phyloP scores from a whole-genome alignment of 257 asterid species.

The Plantago major region DNA sequence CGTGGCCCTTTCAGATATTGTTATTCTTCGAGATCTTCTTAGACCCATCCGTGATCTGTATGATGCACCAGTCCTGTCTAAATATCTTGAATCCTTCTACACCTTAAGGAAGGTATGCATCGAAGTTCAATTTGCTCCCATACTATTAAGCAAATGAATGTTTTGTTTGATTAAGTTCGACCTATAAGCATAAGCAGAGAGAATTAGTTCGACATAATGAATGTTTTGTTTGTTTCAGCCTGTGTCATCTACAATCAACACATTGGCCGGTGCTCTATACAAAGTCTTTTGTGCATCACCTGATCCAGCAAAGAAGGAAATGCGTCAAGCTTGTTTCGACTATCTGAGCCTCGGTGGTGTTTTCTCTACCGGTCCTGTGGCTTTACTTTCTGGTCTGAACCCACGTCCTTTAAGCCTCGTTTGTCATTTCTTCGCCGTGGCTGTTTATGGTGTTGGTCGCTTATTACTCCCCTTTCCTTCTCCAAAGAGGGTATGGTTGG shows the following conservation, averaged over 20 bases:
- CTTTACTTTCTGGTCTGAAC: slow-evolving; percentile 69
- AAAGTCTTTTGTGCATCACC: slow-evolving; percentile 66
- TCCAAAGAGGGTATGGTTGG: slow-evolving; percentile 45
- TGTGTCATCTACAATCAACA: slow-evolving; percentile 74
- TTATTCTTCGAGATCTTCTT: slow-evolving; percentile 56
- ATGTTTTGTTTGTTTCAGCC: slow-evolving; percentile 45
- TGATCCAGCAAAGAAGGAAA: slow-evolving; percentile 64
- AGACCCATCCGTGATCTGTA: slow-evolving; percentile 36
- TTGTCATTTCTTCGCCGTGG: slow-evolving; percentile 65
- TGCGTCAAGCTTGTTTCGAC: slow-evolving; percentile 70
- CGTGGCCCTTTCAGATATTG: slow-evolving; percentile 56
- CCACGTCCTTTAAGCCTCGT: slow-evolving; percentile 67
- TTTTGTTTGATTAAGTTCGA: slow-evolving; percentile 38
- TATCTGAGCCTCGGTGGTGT: slow-evolving; percentile 65
- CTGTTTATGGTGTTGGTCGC: slow-evolving; percentile 62
- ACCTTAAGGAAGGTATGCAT: slow-evolving; percentile 52
- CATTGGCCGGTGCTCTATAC: slow-evolving; percentile 73
- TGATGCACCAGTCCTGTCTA: slow-evolving; percentile 40
- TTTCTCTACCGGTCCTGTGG: slow-evolving; percentile 52
- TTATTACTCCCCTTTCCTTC: slow-evolving; percentile 67
- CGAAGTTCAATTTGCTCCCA: background rate
- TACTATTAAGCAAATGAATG: background rate
- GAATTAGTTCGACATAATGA: background rate
- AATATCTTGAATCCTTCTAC: slow-evolving; percentile 55
- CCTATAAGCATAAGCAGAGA: background rate